Evolutionary conservation across 2,329 filamentous ascomycete genomes (phyloP), one percentile per base, ranked within the genome.

Genomic region (Exophiala viscosa): DNA sequence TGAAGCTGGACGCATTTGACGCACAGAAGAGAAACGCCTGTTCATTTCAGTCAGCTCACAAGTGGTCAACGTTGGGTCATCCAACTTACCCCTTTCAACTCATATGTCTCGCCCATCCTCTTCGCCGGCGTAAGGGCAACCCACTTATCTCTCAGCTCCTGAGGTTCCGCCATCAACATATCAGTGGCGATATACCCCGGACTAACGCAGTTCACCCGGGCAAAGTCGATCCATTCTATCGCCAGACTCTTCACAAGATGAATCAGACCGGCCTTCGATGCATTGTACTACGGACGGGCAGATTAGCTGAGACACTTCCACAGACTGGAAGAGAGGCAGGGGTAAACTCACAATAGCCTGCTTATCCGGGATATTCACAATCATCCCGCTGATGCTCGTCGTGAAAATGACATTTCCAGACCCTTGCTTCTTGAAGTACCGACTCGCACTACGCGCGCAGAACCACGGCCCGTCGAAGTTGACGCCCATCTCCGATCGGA

Each of bases 391-490:
- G 70, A 80, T 79, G 47, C 70, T 74, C 0, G 74, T 74, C 2
- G 76, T 78, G 60, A 80, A 76, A 61, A 81, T 78, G 32, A 81
- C 67, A 62, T 74, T 77, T 36, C 75, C 75, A 4, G 67, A 72
- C 38, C 72, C 70, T 45, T 76, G 74, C n/a, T 58, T 58, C 23
- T 69, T 63, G 64, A 77, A 77, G 4, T 74, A 62, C 38, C 73
- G 70, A n/a, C 74, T 74, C 10, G 63, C 72, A 39, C 69, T 71
- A 45, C 75, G 76, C 15, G 74, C 66, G 48, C 69, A 74, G 59
- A 69, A 71, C 17, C 76, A 67, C 3, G 76, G 69, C 5, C 74
- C 74, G 57, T 81, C 78, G 10, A 79, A 70, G 48, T 82, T 82
- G 1, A 82, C 78, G 5, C 76, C 73, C 68, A 80, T 76, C 53